Evolutionary conservation across 805 yeast species (phyloP), one percentile per base, ranked within the genome.

Genomic region (Starmerella apis): DNA sequence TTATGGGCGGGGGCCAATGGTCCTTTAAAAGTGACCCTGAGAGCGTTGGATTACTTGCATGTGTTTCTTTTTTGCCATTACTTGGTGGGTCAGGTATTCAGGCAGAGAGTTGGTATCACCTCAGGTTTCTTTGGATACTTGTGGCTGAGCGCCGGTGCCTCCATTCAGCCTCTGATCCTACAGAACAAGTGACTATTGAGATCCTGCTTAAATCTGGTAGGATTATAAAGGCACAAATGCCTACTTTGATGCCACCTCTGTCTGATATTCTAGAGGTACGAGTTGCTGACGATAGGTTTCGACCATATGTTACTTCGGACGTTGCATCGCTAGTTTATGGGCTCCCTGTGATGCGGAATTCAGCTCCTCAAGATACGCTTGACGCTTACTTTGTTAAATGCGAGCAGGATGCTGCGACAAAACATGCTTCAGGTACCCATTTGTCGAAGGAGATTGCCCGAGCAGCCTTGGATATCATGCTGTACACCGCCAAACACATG

Each of bases 1-100:
- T 90, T 61, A 64, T 92, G 32, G 96, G 96, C 0, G 92, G 95
- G 1, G 96, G 97, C 0, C 96, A 86, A 63, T 86, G 79, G 64
- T 87, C 94, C 0, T 75, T 92, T 51, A 72, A 77, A 33, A 74
- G 66, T 7, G 76, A 83, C 3, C 74, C 77, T 49, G 69, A 82
- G 59, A 78, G 86, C 2, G 68, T 80, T 48, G 94, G 88, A 0
- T 65, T 81, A 2, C 71, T 92, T 58, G 67, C 86, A 0, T 25
- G 42, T 22, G 75, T 86, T 0, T 74, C 96, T 0, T 56, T 55
- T 22, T n/a, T 48, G 13, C 43, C 47, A 10, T 13, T 52, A 8
- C 28, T 55, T 1, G 55, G 55, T n/a, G 52, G 59, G 2, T 30
- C 55, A 4, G 46, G 47, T 13, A 28, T 56, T 30, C 31, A 46